phyloP scores from a whole-genome alignment of 2,329 filamentous ascomycete genomes.

The Albophoma yamanashiensis region DNA sequence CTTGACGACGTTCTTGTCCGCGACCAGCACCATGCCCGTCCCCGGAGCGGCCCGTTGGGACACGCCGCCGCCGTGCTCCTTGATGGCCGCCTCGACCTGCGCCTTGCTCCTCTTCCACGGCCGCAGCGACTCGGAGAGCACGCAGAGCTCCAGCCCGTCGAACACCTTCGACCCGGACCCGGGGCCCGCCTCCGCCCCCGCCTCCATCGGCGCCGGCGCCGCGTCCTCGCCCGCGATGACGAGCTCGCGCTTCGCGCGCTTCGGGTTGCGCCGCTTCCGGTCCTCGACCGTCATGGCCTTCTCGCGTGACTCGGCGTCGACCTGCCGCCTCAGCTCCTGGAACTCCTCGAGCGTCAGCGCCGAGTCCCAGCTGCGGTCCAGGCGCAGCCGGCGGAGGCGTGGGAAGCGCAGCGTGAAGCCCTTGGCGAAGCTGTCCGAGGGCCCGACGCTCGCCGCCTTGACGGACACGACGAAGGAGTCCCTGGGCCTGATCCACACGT shows the following conservation, averaged over 20 bases:
- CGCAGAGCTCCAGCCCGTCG: conserved; percentile 65
- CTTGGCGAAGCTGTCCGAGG: conserved; percentile 68
- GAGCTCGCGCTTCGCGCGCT: conserved; percentile 58
- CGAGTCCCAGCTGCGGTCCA: conserved; percentile 76
- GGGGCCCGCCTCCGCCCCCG: too few relatives aligned
- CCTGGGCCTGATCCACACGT: conserved; percentile 84
- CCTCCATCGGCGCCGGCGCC: conserved; percentile 25
- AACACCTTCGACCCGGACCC: conserved; percentile 54
- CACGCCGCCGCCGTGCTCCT: conserved; percentile 70
- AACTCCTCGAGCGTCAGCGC: conserved; percentile 75
- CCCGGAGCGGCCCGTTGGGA: conserved; percentile 60
- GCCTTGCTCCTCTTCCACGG: conserved; percentile 66
- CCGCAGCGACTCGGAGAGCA: conserved; percentile 64
- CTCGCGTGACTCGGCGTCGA: conserved; percentile 59
- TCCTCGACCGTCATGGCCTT: conserved; percentile 72
- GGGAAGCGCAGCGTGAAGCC: conserved; percentile 80
- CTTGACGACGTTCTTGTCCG: conserved; percentile 71
- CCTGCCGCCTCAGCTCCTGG: conserved; percentile 54
- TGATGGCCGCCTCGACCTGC: conserved; percentile 72
- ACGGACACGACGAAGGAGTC: conserved; percentile 82
- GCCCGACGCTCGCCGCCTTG: conserved; percentile 71
- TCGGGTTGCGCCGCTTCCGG: conserved; percentile 40
- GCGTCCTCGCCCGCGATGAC: conserved; percentile 59
- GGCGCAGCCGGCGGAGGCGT: conserved; percentile 69
- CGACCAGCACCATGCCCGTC: conserved; percentile 58